Evolutionary conservation across 495 filamentous ascomycete genomes (phyloP), one percentile per base, ranked within the genome.

Genomic region (Penicillium desertorum): DNA sequence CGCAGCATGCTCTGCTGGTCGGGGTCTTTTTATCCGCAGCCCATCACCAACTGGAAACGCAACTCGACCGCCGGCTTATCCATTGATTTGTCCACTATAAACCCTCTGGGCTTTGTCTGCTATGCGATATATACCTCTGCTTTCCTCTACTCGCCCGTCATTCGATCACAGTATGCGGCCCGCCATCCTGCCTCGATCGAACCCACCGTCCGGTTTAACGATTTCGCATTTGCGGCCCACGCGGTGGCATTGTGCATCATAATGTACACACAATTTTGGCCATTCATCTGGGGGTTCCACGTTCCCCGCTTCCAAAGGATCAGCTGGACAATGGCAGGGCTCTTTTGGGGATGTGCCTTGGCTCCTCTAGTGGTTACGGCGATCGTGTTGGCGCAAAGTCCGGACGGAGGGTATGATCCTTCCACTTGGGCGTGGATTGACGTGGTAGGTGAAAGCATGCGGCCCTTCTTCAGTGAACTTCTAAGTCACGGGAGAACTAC

Each of bases 21-120:
- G 1, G 68, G 88, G 39, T 96, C 91, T 12, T 98, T 96, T 75
- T 98, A 97, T 68, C 93, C 95, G 2, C 94, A 98, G 64, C 82
- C 87, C 1, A 69, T 92, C 39, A 80, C 84, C 55, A 98, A 96
- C 77, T 86, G 79, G 68, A 79, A 73, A 29, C 84, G 91, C 19
- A 78, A 80, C 23, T 88, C 91, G 4, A 96, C 92, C 4, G 80
- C 82, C 5, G 94, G 94, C 10, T 84, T 92, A 8, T 87, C 92
- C 0, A 85, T 94, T 48, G 91, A 97, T 69, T 96, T 91, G 65
- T 90, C 89, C 6, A 80, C 86, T 7, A 78, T 93, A 68, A 98
- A 98, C 66, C 78, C 83, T 3, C 71, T 95, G 4, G 92, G 94
- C 34, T 98, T 97, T 73, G 59, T 82, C 16, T 84, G 84, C 63